Base-by-base conservation (phyloP, 495 filamentous ascomycete species). In the Neurospora pannonica region DNA sequence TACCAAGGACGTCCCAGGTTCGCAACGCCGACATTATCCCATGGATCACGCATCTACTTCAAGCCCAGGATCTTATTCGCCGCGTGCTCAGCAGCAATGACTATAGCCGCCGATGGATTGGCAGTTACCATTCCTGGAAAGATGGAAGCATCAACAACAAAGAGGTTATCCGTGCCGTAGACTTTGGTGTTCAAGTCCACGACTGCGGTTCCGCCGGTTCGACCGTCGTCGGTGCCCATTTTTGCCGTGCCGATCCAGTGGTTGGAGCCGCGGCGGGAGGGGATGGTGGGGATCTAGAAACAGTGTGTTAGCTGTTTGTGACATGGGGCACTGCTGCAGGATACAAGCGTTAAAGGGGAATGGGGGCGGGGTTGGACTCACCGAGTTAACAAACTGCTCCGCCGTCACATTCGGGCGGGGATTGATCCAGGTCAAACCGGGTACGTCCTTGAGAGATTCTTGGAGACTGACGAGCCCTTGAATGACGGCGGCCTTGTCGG, bases 111-210 rank as follows among this genome's bases (percentile, higher is more conserved):
- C 5, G 84, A 82, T 17, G 87, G 87, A 80, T 89, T 89, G 70
- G 82, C 86, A 8, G 85, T 84, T 31, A 86, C 81, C 77, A 84
- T 83, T 39, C 86, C 87, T 1, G 87, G 87, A 83, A 89, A 89
- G 76, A 89, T 86, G 17, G 86, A 88, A 28, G 84, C 87, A 74
- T 89, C 87, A 38, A 89, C 83, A 31, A 89, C 86, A 77, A 87
- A 87, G 73, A 91, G 80, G 81, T 91, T 91, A 73, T 89, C 86
- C 11, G 85, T 90, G 70, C 90, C 90, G 71, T 91, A 92, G 70
- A 91, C 89, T 81, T 90, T 88, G 73, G 89, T 86, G 82, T 90
- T 85, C 28, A 82, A 78, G 74, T 92, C 90, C 21, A 92, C 90
- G 34, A 92, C 90, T 15, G 82, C 77, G 37, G 88, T 89, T 67